Evolutionary conservation across 495 filamentous ascomycete species (phyloP).

Genomic region (Sphaerosporella brunnea): DNA sequence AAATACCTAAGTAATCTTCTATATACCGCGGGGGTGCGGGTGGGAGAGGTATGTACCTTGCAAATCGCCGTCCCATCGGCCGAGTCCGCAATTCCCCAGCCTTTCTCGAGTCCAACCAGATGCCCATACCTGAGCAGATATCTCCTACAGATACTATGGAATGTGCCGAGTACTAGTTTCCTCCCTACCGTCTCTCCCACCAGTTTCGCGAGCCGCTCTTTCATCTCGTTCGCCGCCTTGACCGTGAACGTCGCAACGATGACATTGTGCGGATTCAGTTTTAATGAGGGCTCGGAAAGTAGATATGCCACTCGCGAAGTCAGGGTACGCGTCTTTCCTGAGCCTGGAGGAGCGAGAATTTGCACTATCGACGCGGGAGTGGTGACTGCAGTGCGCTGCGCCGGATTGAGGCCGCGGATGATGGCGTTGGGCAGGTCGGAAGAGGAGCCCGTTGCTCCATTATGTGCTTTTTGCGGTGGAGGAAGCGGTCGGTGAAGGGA

Average conservation of each 20-base stretch:
- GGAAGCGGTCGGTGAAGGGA: no score
- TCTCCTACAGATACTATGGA: slow-evolving; percentile 79
- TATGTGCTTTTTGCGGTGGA: no score
- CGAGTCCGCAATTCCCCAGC: slow-evolving; percentile 88
- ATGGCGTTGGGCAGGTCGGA: no score
- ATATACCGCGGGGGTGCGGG: neutral
- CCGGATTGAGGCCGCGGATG: slow-evolving; percentile 61
- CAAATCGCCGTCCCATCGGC: slow-evolving; percentile 53
- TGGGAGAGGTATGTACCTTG: neutral
- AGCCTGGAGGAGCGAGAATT: slow-evolving; percentile 58
- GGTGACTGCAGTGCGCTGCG: slow-evolving; percentile 71
- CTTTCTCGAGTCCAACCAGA: slow-evolving; percentile 60
- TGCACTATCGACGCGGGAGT: slow-evolving; percentile 64
- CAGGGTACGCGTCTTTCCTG: slow-evolving; percentile 92
- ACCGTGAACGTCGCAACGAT: slow-evolving; percentile 96
- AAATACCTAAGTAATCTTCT: slow-evolving; percentile 30
- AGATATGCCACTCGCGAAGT: slow-evolving; percentile 89
- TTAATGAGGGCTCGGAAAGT: slow-evolving; percentile 55
- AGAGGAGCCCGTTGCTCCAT: no score
- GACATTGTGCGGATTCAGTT: slow-evolving; percentile 66
- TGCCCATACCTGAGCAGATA: slow-evolving; percentile 78
- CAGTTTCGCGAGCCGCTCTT: slow-evolving; percentile 59
- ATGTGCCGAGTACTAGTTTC: slow-evolving; percentile 77
- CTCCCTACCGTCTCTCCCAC: slow-evolving; percentile 61
- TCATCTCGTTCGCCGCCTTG: slow-evolving; percentile 94